These are phyloP conservation scores for Umbilicus rupestris DNA, from an alignment of 164 flowering plant genomes.

Conservation along the genomic window DNA sequence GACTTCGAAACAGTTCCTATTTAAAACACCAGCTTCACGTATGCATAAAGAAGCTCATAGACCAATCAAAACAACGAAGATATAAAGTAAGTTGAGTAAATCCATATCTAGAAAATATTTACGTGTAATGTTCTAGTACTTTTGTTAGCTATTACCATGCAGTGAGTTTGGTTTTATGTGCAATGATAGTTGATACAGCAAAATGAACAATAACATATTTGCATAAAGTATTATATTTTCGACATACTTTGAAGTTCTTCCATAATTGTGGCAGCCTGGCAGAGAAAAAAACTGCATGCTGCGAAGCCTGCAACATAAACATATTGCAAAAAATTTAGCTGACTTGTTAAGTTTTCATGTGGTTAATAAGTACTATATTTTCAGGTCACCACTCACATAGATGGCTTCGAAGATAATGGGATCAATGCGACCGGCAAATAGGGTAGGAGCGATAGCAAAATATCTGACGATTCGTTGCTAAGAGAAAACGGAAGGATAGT, in stretches of 20 bases:
- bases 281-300: slow-evolving; percentile 84
- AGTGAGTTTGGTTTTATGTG: background rate
- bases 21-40: background rate
- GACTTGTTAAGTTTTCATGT: background rate
- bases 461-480: slow-evolving; percentile 39
- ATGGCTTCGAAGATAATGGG: slow-evolving; percentile 86
- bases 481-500: slow-evolving; percentile 19
- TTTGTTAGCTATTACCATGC: background rate
- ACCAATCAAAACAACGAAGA: too few species aligned
- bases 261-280: slow-evolving; percentile 91
- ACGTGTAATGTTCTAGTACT: background rate
- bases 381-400: slow-evolving; percentile 51
- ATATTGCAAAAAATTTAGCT: background rate
- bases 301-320: slow-evolving; percentile 62
- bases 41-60: background rate
- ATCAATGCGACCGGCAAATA: slow-evolving; percentile 76
- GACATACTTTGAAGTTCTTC: slow-evolving; percentile 71
- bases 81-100: background rate
- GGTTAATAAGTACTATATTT: background rate
- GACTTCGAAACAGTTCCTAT: background rate
- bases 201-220: too few species aligned
- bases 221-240: background rate
- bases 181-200: background rate
- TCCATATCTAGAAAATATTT: background rate
- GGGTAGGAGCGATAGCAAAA: slow-evolving; percentile 77